phyloP scores from a whole-genome alignment of 2,329 filamentous ascomycete species.

The Phialophora macrospora region DNA sequence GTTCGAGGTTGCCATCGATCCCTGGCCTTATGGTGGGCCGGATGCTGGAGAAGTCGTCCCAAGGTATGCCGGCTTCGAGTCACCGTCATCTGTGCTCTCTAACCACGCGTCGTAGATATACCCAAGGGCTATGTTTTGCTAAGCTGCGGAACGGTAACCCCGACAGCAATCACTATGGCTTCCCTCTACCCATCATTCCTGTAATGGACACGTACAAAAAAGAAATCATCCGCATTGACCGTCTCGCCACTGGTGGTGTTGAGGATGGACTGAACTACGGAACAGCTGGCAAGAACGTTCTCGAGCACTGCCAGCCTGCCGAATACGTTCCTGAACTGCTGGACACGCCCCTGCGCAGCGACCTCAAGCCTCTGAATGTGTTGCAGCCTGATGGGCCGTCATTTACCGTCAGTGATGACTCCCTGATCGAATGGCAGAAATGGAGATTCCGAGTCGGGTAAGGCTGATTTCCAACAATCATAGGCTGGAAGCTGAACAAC shows the following conservation, averaged over 20 bases:
- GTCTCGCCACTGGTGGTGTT: constrained; percentile 58
- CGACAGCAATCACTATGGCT: constrained; percentile 67
- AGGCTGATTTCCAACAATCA: constrained; percentile 46
- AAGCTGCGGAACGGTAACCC: constrained; percentile 52
- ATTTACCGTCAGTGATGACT: constrained; percentile 61
- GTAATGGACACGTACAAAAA: constrained; percentile 63
- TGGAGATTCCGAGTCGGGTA: constrained; percentile 67
- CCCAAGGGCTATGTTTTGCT: constrained; percentile 61
- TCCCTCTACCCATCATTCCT: constrained; percentile 63
- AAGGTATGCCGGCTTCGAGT: constrained; percentile 47
- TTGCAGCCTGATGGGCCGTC: constrained; percentile 71
- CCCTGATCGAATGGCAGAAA: constrained; percentile 64
- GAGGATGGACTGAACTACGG: constrained; percentile 54
- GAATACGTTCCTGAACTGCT: constrained; percentile 61
- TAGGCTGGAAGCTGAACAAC: constrained; percentile 36
- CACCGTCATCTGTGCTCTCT: constrained; percentile 16
- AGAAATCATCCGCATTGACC: constrained; percentile 62
- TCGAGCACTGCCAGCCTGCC: constrained; percentile 57
- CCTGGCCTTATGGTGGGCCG: constrained; percentile 62
- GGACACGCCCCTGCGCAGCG: constrained; percentile 53
- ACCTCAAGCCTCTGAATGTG: constrained; percentile 72
- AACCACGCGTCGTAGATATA: constrained; percentile 47
- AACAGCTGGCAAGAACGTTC: constrained; percentile 52
- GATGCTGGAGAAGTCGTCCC: constrained; percentile 54
- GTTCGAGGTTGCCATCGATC: constrained; percentile 61